phyloP scores from a whole-genome alignment of 2,329 filamentous ascomycete species.

The Aureobasidium sp. region DNA sequence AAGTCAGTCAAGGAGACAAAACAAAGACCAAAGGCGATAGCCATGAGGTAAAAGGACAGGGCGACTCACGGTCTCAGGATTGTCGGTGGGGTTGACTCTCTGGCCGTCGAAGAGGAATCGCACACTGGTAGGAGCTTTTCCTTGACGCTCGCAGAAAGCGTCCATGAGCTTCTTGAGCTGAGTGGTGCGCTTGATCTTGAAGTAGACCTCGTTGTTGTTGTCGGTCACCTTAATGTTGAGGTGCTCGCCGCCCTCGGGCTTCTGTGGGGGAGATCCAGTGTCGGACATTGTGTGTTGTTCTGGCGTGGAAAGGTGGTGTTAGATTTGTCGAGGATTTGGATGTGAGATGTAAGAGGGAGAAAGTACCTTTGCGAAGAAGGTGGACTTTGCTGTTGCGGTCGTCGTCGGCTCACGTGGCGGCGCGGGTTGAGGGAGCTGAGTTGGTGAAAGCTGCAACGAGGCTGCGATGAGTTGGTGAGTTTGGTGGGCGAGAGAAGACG shows the following conservation, averaged over 20 bases:
- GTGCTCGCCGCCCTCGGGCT: constrained; percentile 59
- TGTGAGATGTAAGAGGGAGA: constrained; percentile 8
- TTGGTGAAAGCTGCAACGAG: neutral
- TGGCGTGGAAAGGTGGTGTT: constrained; percentile 31
- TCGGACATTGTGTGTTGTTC: constrained; percentile 45
- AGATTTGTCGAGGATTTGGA: neutral
- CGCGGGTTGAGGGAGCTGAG: constrained; percentile 5
- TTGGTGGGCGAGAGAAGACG: neutral
- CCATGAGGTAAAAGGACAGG: no score
- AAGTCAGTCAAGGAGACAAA: neutral
- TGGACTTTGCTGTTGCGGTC: constrained; percentile 7
- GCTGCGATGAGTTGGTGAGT: neutral
- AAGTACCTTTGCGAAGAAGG: constrained; percentile 10
- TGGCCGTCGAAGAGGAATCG: constrained; percentile 96
- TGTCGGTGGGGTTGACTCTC: constrained; percentile 81
- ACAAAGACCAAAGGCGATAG: neutral
- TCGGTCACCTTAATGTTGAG: constrained; percentile 99
- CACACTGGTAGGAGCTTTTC: constrained; percentile 76
- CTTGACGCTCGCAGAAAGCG: constrained; percentile 93
- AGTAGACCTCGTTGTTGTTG: constrained; percentile 99
- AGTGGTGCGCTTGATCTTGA: constrained; percentile 98
- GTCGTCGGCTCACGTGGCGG: constrained; percentile 10
- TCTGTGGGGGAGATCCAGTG: constrained; percentile 32
- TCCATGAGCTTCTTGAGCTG: constrained; percentile 97
- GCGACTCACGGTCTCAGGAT: constrained; percentile 75